These are phyloP conservation scores for Prunus salicina DNA, from an alignment of 306 rosid species.

Conservation along the genomic window DNA sequence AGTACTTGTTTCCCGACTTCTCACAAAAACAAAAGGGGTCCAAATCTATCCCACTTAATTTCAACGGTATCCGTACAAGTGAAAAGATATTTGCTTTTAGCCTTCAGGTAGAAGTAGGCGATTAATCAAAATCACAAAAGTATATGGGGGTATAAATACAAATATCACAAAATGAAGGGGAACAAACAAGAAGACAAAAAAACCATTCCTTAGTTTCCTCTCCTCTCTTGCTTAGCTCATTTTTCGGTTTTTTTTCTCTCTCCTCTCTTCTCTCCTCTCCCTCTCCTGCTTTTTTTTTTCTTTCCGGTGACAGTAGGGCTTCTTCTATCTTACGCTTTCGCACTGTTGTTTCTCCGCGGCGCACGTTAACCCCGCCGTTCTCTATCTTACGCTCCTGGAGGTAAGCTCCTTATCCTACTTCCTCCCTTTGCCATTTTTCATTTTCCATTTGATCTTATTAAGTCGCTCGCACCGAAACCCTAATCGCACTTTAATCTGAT, in stretches of 20 bases:
- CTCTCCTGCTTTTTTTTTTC: slow-evolving; percentile 20
- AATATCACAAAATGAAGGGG: slow-evolving; percentile 17
- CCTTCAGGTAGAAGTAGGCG: neutral
- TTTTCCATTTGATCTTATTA: slow-evolving; percentile 1
- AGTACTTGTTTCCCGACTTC: no score
- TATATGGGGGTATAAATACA: neutral
- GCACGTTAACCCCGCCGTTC: slow-evolving; percentile 35
- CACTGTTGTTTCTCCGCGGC: slow-evolving; percentile 23
- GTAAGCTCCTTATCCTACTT: slow-evolving; percentile 20
- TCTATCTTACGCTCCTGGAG: slow-evolving; percentile 35
- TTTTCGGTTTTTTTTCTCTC: slow-evolving; percentile 7
- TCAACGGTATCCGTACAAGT: neutral
- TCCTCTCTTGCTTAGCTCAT: slow-evolving; percentile 17
- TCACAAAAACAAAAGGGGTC: no score
- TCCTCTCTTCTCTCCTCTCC: neutral
- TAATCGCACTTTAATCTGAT: neutral
- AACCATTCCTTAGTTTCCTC: slow-evolving; percentile 26
- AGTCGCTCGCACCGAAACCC: slow-evolving; percentile 31
- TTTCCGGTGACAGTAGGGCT: slow-evolving; percentile 48
- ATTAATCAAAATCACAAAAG: neutral
- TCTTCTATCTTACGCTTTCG: slow-evolving; percentile 31
- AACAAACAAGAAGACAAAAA: slow-evolving; percentile 18
- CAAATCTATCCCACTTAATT: no score
- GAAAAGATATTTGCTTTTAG: neutral
- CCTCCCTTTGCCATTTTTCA: neutral